Base-by-base conservation (phyloP, 768 basidiomycete species). In the Hericium erinaceus region DNA sequence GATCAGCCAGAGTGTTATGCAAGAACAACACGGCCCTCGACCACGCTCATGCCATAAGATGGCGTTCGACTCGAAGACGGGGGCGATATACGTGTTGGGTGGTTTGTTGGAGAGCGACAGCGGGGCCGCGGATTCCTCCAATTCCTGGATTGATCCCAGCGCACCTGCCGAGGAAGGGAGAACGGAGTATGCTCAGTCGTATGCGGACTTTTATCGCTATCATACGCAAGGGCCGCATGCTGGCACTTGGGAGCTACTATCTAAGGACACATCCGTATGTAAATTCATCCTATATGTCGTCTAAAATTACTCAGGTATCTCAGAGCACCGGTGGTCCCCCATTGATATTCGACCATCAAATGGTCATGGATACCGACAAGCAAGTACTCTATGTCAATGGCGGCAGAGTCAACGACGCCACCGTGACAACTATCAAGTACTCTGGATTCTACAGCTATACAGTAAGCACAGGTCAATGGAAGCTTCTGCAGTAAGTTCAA, bases 41-140 rank as follows among this genome's bases (percentile, higher is more conserved):
- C 76, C 86, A 3, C 75, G 89, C 28, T 83, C 83, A 9, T 91
- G 89, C 64, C 90, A 91, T 65, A 89, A 87, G 71, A 89, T 90
- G 84, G 82, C 80, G 16, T 90, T 88, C 64, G 87, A 91, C 63
- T 71, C 74, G n/a, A 80, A 77, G 68, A 83, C 82, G 0, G 86
- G 84, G 2, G 76, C 74, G 57, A 84, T 92, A 18, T 92, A 88
- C 66, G 65, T 91, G 1, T 69, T 91, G n/a, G 89, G 89, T 13
- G 73, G 85, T 63, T 68, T 89, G 53, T 77, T 75, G 13, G 86
- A 88, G 58, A 71, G 70, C 26, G 84, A 86, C 33, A 57, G 58
- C 38, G 50, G 53, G 2, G 4, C 53, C 33, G 52, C 48, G 3
- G 64, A 58, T 1, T 20, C 59, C 6, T 15, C 49, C 12, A 50